A percentile compares a stretch with the other conserved stretches of the same genome.
These are phyloP conservation scores for Cryphonectria radicalis DNA, from an alignment of 2,329 filamentous ascomycete species.

Conservation along the genomic window DNA sequence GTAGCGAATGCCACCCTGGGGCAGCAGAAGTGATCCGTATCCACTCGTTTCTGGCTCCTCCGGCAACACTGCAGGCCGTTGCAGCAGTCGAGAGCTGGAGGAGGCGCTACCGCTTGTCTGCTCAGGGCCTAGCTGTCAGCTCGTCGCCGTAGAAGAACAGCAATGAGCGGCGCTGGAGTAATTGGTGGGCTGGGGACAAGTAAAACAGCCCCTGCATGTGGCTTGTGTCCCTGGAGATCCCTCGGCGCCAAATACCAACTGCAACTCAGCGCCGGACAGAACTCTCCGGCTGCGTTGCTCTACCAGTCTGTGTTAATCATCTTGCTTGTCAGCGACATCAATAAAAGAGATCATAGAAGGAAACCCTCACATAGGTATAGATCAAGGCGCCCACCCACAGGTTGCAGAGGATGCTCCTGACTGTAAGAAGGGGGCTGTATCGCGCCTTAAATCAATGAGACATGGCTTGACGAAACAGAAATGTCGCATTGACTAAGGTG, in stretches of 20 bases:
- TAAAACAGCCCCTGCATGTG: slow-evolving; percentile 16
- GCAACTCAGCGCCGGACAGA: slow-evolving; percentile 12
- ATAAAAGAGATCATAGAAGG: neutral
- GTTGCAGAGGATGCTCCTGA: neutral
- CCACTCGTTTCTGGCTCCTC: slow-evolving; percentile 15
- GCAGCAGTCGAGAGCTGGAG: neutral
- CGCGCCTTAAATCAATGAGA: neutral
- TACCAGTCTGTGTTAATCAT: no score
- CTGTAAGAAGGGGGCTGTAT: neutral
- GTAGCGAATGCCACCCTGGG: neutral
- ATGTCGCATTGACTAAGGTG: neutral
- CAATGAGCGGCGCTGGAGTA: neutral
- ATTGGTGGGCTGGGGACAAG: slow-evolving; percentile 19
- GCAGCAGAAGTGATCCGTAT: neutral
- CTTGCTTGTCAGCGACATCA: neutral
- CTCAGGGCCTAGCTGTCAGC: slow-evolving; percentile 17
- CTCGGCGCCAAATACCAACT: slow-evolving; percentile 10
- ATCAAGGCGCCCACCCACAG: no score
- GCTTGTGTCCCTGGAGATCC: slow-evolving; percentile 18
- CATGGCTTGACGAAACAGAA: neutral
- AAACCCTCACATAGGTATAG: neutral
- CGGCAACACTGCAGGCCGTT: slow-evolving; percentile 13
- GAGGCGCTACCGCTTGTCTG: slow-evolving; percentile 18
- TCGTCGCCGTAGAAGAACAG: neutral
- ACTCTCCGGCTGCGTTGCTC: slow-evolving; percentile 13